Conservation (phyloP, 768 basidiomycete species). For the Trametes sanguinea region DNA sequence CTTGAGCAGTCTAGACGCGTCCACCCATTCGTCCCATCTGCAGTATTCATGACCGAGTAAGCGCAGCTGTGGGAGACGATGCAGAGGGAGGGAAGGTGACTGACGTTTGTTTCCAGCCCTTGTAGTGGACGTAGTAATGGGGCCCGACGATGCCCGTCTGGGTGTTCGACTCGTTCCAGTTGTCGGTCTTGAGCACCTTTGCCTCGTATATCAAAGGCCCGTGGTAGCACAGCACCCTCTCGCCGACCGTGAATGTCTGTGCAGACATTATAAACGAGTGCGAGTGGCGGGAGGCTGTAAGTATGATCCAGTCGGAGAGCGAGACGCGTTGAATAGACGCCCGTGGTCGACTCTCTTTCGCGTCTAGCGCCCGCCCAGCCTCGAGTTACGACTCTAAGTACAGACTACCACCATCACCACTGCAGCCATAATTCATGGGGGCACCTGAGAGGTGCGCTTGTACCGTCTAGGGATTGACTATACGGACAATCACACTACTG, state of each 20-base stretch:
- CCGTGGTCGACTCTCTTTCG: no score
- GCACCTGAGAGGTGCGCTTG: no score
- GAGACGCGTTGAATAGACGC: no score
- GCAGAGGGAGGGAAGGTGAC: constrained; percentile 28
- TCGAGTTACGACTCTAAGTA: no score
- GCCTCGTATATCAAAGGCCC: constrained; percentile 96
- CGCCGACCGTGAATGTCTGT: constrained; percentile 43
- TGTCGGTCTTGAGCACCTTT: constrained; percentile 74
- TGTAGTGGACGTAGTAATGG: constrained; percentile 97
- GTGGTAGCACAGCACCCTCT: constrained; percentile 91
- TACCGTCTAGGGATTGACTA: no score
- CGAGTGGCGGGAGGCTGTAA: no score
- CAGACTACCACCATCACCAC: no score
- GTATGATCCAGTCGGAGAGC: no score
- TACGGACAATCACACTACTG: no score
- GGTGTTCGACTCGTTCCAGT: constrained; percentile 63
- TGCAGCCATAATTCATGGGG: no score
- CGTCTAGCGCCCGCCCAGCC: no score
- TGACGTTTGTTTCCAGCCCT: constrained; percentile 98
- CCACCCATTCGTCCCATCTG: constrained; percentile 99
- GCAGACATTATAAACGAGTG: constrained; percentile 14
- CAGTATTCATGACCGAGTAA: not conserved
- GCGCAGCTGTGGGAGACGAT: not conserved
- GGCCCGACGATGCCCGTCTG: constrained; percentile 64
- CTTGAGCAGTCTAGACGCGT: constrained; percentile 77